These are phyloP conservation scores for Glebionis coronaria DNA, from an alignment of 129 eudicot species.

Conservation along the genomic window DNA sequence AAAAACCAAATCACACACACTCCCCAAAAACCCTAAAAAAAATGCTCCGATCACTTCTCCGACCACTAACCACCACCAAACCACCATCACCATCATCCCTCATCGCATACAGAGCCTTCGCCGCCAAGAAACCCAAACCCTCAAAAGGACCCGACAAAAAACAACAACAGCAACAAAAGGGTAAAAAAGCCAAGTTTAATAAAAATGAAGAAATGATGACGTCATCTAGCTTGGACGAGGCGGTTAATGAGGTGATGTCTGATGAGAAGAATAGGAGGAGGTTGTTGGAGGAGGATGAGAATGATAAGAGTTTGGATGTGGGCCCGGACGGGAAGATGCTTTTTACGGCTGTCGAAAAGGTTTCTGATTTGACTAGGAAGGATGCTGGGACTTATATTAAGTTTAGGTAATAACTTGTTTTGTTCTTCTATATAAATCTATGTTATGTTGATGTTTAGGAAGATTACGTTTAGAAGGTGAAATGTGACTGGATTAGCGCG, in stretches of 20 bases:
- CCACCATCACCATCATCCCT: conserved; percentile 17
- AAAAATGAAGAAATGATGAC: conserved; percentile 32
- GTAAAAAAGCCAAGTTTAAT: conserved; percentile 24
- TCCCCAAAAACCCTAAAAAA: conserved; percentile 6
- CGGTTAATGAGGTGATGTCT: conserved; percentile 22
- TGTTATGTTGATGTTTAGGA: not conserved
- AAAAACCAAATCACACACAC: conserved; percentile 20
- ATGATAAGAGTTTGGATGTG: conserved; percentile 62
- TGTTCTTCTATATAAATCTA: not conserved
- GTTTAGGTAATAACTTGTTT: conserved; percentile 62
- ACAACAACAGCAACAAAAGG: conserved; percentile 8
- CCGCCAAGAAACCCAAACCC: conserved; percentile 36
- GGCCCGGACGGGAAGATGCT: conserved; percentile 74
- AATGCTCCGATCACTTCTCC: conserved; percentile 55
- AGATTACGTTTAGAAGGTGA: too few species aligned
- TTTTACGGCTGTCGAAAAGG: conserved; percentile 45
- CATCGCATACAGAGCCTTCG: conserved; percentile 39
- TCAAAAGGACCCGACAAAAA: conserved; percentile 25
- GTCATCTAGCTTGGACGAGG: conserved; percentile 28
- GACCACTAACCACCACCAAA: conserved; percentile 32
- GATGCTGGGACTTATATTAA: conserved; percentile 60
- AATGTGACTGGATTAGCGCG: too few species aligned
- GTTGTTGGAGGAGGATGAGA: conserved; percentile 58
- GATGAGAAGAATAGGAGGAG: conserved; percentile 45
- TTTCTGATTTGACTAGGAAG: conserved; percentile 46